Percentiles rank a stretch among this genome's conserved stretches.
Conservation (phyloP, 495 filamentous ascomycete genomes). For the Aspergillus avenaceus region DNA sequence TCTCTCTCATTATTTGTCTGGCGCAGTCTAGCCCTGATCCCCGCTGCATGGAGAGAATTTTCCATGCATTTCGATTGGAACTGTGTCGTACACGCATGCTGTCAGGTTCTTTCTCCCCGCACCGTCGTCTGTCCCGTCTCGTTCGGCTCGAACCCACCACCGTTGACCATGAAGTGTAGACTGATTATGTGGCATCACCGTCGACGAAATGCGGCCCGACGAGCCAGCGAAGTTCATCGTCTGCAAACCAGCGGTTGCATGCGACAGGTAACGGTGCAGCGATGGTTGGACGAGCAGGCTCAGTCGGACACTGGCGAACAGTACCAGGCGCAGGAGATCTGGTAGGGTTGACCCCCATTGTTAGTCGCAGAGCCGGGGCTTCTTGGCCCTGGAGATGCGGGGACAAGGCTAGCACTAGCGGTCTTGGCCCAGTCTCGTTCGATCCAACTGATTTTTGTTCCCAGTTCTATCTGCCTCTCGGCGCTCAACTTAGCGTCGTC, state of each 20-base stretch:
- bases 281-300: conserved; percentile 29
- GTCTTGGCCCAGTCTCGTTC: conserved; percentile 10
- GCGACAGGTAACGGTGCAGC: conserved; percentile 19
- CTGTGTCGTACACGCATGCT: background rate
- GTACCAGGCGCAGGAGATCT: conserved; percentile 24
- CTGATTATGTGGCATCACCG: conserved; percentile 26
- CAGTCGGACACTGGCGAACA: conserved; percentile 9
- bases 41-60: conserved; percentile 17
- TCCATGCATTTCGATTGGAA: conserved; percentile 10
- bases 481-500: conserved; percentile 2
- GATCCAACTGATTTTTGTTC: background rate
- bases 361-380: conserved; percentile 1
- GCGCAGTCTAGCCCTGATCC: conserved; percentile 10
- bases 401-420: conserved; percentile 21
- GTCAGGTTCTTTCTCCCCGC: background rate
- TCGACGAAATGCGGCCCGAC: conserved; percentile 14
- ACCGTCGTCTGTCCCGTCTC: no score
- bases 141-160: no score
- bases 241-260: conserved; percentile 14
- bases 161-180: conserved; percentile 13
- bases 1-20: background rate
- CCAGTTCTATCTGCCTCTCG: conserved; percentile 18
- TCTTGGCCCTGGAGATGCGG: conserved; percentile 28
- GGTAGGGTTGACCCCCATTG: conserved; percentile 21
- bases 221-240: conserved; percentile 11